Percentiles rank a stretch among this genome's conserved stretches.
Evolutionary conservation across 495 filamentous ascomycete genomes (phyloP).

Genomic region (Pseudoneurospora amorphoporcata): DNA sequence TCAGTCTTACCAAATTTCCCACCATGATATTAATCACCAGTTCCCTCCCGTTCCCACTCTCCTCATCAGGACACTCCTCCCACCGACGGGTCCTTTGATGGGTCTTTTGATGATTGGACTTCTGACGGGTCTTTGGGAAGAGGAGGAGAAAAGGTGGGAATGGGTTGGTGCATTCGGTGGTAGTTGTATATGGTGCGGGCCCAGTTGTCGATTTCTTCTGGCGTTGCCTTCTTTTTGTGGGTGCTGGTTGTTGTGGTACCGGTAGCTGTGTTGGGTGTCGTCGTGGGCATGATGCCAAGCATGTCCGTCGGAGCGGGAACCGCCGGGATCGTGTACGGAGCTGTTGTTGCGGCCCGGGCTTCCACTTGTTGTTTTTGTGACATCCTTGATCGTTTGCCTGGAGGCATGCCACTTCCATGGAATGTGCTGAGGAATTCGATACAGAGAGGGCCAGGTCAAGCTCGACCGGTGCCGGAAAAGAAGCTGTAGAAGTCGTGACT

Average conservation of each 20-base stretch:
- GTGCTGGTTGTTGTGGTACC: background rate
- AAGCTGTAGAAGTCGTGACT: background rate
- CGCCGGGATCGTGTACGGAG: background rate
- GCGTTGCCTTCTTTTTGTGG: background rate
- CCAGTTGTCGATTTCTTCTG: background rate
- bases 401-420: background rate
- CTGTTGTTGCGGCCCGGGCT: background rate
- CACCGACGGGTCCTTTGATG: conserved; percentile 4
- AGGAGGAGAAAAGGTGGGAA: conserved; percentile 12
- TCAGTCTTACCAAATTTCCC: conserved; percentile 27
- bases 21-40: conserved; percentile 29
- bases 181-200: conserved; percentile 24
- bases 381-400: background rate
- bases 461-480: background rate
- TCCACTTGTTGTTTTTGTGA: background rate
- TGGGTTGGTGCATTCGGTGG: conserved; percentile 23
- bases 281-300: background rate
- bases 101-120: background rate
- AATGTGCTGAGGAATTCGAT: background rate
- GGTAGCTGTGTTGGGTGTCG: background rate
- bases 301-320: background rate
- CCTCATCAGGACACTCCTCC: conserved; percentile 24
- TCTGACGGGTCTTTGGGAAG: background rate
- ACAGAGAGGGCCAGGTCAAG: background rate
- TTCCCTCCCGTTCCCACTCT: conserved; percentile 18